phyloP scores from a whole-genome alignment of 805 yeast species.

The Saccharomycopsis fodiens region DNA sequence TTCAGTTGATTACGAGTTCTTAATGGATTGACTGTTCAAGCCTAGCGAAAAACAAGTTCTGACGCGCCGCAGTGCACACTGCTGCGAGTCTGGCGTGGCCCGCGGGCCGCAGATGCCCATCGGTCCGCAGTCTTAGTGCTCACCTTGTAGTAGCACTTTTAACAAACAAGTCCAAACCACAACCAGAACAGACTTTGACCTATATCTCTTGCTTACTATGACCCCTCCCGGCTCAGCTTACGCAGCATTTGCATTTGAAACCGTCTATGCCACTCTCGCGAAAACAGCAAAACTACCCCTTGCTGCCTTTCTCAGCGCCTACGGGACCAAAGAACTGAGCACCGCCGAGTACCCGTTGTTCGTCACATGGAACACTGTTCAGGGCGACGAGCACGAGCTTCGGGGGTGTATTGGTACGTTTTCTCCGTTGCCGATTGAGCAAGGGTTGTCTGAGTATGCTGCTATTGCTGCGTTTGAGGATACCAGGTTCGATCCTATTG shows the following conservation, averaged over 20 bases:
- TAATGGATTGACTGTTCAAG: no score
- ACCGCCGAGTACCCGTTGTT: conserved; percentile 51
- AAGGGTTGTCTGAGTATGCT: conserved; percentile 58
- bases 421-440: conserved; percentile 40
- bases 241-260: conserved; percentile 36
- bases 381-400: conserved; percentile 31
- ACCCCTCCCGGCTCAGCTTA: conserved; percentile 24
- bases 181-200: no score
- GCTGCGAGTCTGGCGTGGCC: not conserved
- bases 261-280: conserved; percentile 27
- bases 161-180: no score
- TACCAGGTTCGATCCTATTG: conserved; percentile 64
- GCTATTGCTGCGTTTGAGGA: conserved; percentile 71
- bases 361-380: conserved; percentile 71
- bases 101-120: no score
- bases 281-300: conserved; percentile 17
- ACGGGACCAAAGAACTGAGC: conserved; percentile 1
- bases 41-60: not conserved
- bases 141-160: no score
- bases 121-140: no score
- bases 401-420: conserved; percentile 97
- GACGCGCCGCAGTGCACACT: not conserved
- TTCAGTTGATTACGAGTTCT: not conserved
- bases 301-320: conserved; percentile 1
- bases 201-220: no score